Base-by-base conservation (phyloP, 305 asterid genomes). In the Rubia tinctorum region DNA sequence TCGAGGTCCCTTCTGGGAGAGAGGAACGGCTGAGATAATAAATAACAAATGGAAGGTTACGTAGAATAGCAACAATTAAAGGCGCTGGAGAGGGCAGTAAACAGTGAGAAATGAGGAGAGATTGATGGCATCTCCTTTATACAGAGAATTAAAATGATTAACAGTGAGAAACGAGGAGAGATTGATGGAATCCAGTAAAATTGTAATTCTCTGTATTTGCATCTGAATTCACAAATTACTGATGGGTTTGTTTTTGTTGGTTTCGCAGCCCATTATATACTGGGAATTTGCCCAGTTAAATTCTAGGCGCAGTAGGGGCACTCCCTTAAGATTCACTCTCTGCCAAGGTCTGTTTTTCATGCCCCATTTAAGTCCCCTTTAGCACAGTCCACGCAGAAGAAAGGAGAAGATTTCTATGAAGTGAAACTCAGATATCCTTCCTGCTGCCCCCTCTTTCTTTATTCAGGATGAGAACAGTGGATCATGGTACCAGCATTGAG, bases 401-500 rank as follows among this genome's bases (percentile, higher is more conserved):
- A 80, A 83, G 95, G 89, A 76, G 82, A 87, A 84, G 87, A 87
- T 94, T 67, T 25, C n/a, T n/a, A n/a, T n/a, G n/a, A 49, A 63
- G 22, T 47, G 60, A 71, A 51, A 45, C 39, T 68, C 70, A 44
- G 17, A 27, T 30, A 58, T n/a, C n/a, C n/a, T n/a, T 23, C 63
- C 27, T 23, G 10, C 63, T 23, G 30, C 37, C 45, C 56, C 18
- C 55, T 18, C 72, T 58, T 34, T 55, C 77, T 88, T n/a, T n/a
- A n/a, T n/a, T n/a, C n/a, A n/a, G n/a, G n/a, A n/a, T n/a, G n/a
- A n/a, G n/a, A n/a, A n/a, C 85, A 89, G 75, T 80, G 97, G 97
- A 71, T 75, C 78, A 34, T 94, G 99, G 98, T 90, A 86, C 86
- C 97, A 90, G 84, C 96, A 89, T 71, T n/a, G n/a, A n/a, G n/a